Base-by-base conservation (phyloP, 1,139 yeast species). In the Nakaseomyces sp. region DNA sequence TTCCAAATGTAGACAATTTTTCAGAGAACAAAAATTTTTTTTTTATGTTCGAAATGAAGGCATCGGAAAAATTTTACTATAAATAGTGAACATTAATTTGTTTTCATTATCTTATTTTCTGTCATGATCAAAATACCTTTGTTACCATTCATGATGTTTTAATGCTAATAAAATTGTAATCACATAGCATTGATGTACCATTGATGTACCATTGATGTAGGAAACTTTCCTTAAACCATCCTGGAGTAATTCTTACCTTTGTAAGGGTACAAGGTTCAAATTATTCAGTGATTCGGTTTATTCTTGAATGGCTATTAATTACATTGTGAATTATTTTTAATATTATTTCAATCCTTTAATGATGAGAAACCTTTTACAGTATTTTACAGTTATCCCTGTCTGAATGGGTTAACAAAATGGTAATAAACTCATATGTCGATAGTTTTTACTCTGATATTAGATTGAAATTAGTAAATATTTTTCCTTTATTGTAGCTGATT, bases 371-470 rank as follows among this genome's bases (percentile, higher is more conserved):
- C 39, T 49, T 50, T 54, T 44, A 40, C 38, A 36, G 22, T 45
- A 43, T 42, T 44, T 41, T 47, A 51, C 59, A 55, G 59, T 55
- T 55, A 55, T 55, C 59, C 59, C 59, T 55, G 59, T 55, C 59
- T 55, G 59, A 55, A 54, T 51, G 56, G 54, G 56, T 45, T 44
- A 39, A 39, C 33, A 48, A 47, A 51, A 49, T 48, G 53, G 51
- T 50, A 50, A 50, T 47, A 31, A 37, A 43, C 52, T 43, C 52
- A 46, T 45, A 47, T 55, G 59, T 51, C 58, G 58, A 55, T 44
- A 51, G 42, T 43, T 42, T 45, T 29, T 42, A 45, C 47, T 54
- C 57, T 54, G 57, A 52, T 40, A 20, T 20, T 35, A 5, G 28
- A 20, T 29, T 29, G 32, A 35, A 35, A 35, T 7, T 16, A 20